phyloP scores from a whole-genome alignment of 768 basidiomycete genomes.

The Hirschioporus abietinus region DNA sequence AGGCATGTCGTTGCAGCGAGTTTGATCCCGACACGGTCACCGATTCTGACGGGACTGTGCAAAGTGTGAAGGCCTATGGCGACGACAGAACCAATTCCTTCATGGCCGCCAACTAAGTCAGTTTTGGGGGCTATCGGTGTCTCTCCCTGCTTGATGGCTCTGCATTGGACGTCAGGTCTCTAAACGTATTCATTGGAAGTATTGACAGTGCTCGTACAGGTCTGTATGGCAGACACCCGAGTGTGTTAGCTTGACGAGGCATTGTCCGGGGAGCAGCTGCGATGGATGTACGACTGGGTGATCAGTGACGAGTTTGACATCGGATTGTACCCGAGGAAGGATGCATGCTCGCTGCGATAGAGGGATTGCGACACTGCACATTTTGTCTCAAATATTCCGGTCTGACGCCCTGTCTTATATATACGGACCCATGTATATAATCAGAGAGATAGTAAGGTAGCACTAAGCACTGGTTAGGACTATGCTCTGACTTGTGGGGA shows the following conservation, averaged over 20 bases:
- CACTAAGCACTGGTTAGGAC: too few species aligned
- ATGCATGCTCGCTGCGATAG: slow-evolving; percentile 23
- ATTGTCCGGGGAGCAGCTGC: slow-evolving; percentile 17
- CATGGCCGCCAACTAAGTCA: slow-evolving; percentile 34
- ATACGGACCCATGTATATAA: too few species aligned
- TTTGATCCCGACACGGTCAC: slow-evolving; percentile 39
- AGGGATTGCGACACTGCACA: slow-evolving; percentile 10
- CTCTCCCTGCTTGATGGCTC: background rate
- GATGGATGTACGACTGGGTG: slow-evolving; percentile 10
- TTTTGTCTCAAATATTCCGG: too few species aligned
- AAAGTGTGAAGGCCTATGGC: slow-evolving; percentile 34
- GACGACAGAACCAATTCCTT: slow-evolving; percentile 41
- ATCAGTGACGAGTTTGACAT: slow-evolving; percentile 10
- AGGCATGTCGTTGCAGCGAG: slow-evolving; percentile 36
- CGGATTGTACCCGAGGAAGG: slow-evolving; percentile 15
- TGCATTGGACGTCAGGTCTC: slow-evolving; percentile 18
- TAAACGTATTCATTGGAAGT: slow-evolving; percentile 36
- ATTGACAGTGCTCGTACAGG: slow-evolving; percentile 31
- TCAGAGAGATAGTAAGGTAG: too few species aligned
- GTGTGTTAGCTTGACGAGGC: slow-evolving; percentile 36
- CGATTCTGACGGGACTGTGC: slow-evolving; percentile 27
- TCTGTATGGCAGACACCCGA: slow-evolving; percentile 41
- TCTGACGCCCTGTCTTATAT: too few species aligned
- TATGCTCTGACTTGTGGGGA: too few species aligned
- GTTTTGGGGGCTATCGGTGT: background rate